Percentiles rank a stretch among this genome's conserved stretches.
Conservation (phyloP, 106 monocot genomes). For the Dendrobium chrysotoxum region DNA sequence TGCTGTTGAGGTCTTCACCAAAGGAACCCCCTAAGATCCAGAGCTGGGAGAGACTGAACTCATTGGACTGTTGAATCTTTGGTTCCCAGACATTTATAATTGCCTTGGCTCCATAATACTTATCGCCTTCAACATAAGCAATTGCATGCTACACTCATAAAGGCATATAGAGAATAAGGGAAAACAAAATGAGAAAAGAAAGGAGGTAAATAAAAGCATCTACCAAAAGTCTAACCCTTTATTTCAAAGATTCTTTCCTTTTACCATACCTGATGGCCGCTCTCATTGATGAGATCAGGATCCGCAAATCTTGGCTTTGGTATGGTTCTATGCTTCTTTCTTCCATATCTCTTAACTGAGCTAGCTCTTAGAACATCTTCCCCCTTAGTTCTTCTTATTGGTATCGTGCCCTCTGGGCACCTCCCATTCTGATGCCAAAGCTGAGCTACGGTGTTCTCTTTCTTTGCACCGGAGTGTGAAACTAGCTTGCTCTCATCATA, state of each 20-base stretch:
- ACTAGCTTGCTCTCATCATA: constrained; percentile 29
- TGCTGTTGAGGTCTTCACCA: constrained; percentile 80
- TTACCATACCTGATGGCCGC: constrained; percentile 51
- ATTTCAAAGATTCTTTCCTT: constrained; percentile 3
- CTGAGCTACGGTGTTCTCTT: constrained; percentile 18
- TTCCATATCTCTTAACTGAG: constrained; percentile 44
- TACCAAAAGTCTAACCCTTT: background rate
- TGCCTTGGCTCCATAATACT: constrained; percentile 86
- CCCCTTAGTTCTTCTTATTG: constrained; percentile 56
- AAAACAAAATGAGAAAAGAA: background rate
- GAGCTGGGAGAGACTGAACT: constrained; percentile 89
- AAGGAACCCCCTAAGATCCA: constrained; percentile 87
- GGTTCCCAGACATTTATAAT: constrained; percentile 95
- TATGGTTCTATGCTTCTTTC: constrained; percentile 35
- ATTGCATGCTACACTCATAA: constrained; percentile 69
- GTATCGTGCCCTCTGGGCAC: constrained; percentile 54
- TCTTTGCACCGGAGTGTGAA: background rate
- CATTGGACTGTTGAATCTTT: constrained; percentile 70
- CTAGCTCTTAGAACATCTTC: constrained; percentile 57
- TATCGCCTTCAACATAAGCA: constrained; percentile 79
- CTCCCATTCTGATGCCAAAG: constrained; percentile 46
- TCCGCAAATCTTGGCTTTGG: constrained; percentile 32
- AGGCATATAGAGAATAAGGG: constrained; percentile 1
- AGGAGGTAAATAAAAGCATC: background rate
- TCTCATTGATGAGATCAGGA: constrained; percentile 46